A percentile compares a stretch with the other conserved stretches of the same genome.
Conservation (phyloP, 179 eudicot genomes). For the Sideroxylon spinosum region DNA sequence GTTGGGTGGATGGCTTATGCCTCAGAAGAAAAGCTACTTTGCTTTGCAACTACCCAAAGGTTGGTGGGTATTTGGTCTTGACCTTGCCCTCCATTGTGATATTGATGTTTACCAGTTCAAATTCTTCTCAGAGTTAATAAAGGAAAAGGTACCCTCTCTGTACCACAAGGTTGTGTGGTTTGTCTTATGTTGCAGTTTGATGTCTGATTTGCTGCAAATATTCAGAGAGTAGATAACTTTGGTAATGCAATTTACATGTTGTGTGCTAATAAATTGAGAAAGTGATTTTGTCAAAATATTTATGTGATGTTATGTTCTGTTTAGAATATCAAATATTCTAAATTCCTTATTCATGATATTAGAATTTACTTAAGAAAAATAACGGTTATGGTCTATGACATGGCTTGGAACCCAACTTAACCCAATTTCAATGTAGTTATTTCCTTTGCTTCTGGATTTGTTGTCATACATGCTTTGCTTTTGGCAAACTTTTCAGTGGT, state of each 20-base stretch:
- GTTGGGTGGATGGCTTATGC: conserved; percentile 99
- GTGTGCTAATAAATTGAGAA: no score
- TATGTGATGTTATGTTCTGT: neutral
- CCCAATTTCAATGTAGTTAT: neutral
- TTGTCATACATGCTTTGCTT: neutral
- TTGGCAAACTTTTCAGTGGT: neutral
- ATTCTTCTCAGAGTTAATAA: conserved; percentile 83
- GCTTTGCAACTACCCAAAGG: conserved; percentile 90
- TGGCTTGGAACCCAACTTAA: neutral
- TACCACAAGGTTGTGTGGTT: neutral
- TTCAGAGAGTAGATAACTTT: no score
- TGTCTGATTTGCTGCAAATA: neutral
- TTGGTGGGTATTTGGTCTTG: conserved; percentile 99
- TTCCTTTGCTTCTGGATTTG: neutral
- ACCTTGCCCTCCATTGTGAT: conserved; percentile 90
- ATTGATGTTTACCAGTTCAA: conserved; percentile 97
- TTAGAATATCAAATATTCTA: neutral
- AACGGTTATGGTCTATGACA: neutral
- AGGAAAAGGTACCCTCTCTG: conserved; percentile 59
- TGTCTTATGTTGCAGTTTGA: neutral
- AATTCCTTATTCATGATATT: neutral
- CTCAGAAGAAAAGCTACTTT: conserved; percentile 96
- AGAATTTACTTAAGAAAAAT: neutral
- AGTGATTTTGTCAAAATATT: neutral
- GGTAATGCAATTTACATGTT: no score